Evolutionary conservation across 495 filamentous ascomycete species (phyloP).

Genomic region (Neurospora sp.): DNA sequence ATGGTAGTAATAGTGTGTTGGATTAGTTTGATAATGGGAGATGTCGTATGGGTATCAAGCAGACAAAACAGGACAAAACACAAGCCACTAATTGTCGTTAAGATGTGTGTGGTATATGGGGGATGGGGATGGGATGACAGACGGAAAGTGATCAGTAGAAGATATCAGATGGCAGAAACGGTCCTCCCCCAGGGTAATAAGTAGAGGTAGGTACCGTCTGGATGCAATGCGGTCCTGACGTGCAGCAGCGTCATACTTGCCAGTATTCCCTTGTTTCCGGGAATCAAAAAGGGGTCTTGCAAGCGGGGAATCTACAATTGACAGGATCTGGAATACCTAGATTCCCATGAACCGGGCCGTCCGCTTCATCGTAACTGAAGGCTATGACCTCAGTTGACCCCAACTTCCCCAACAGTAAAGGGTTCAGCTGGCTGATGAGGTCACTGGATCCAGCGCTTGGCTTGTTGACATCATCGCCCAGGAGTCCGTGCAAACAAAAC

Average conservation of each 20-base stretch:
- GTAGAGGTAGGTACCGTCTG: neutral
- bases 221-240: neutral
- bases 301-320: neutral
- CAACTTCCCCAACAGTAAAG: neutral
- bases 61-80: neutral
- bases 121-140: neutral
- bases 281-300: neutral
- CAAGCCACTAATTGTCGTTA: neutral
- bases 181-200: neutral
- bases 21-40: neutral
- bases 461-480: neutral
- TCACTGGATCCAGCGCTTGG: neutral
- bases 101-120: neutral
- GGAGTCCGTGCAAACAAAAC: neutral
- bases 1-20: neutral
- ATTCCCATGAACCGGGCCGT: neutral
- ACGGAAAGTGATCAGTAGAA: neutral
- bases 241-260: constrained; percentile 1
- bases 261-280: neutral
- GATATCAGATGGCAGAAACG: neutral
- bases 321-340: neutral
- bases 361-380: neutral
- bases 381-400: neutral
- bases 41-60: neutral
- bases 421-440: neutral